Conservation (phyloP, 768 basidiomycete genomes). For the Collybia nuda region DNA sequence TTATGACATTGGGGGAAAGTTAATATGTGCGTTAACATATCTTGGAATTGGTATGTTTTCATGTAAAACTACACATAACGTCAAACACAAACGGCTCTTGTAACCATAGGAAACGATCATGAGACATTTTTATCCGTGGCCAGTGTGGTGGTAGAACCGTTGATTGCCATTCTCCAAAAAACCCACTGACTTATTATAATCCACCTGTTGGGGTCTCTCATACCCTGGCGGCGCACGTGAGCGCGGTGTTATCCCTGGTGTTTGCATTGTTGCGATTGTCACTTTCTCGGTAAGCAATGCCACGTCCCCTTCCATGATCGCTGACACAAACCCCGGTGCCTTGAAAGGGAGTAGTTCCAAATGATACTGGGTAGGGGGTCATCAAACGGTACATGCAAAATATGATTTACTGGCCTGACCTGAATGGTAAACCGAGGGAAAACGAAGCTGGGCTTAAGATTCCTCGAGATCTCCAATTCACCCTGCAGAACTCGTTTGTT, state of each 20-base stretch:
- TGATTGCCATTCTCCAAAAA: constrained; percentile 59
- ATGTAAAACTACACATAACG: not conserved
- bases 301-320: constrained; percentile 17
- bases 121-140: constrained; percentile 4
- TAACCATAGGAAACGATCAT: not conserved
- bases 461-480: constrained; percentile 48
- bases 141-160: constrained; percentile 35
- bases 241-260: constrained; percentile 35
- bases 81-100: no score
- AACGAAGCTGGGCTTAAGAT: constrained; percentile 39
- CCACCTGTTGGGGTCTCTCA: constrained; percentile 34
- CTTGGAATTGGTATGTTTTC: not conserved
- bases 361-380: constrained; percentile 37
- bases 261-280: constrained; percentile 35
- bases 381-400: not conserved
- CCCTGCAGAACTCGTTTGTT: constrained; percentile 42
- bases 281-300: constrained; percentile 39
- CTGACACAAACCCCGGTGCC: constrained; percentile 39
- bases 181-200: constrained; percentile 53
- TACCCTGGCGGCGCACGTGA: constrained; percentile 58
- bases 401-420: constrained; percentile 28
- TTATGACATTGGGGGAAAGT: constrained; percentile 37
- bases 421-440: constrained; percentile 44
- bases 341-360: constrained; percentile 42
- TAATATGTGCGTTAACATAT: not conserved